Conservation (phyloP, 2,329 filamentous ascomycete genomes). For the Ceratocystis albifundus region DNA sequence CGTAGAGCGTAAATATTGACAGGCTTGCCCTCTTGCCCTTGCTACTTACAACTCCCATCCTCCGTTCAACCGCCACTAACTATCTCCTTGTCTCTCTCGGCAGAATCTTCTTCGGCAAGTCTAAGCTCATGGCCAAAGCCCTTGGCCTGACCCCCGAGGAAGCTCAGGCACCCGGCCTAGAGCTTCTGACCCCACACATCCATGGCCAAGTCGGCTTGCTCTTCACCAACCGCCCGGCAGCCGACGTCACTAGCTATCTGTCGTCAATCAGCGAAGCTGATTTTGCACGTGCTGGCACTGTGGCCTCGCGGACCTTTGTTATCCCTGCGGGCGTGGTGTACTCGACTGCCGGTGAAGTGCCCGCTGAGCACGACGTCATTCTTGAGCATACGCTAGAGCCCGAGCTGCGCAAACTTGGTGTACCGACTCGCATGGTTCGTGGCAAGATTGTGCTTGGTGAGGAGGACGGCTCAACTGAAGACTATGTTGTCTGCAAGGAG, state of each 20-base stretch:
- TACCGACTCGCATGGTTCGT: conserved; percentile 80
- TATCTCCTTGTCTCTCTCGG: conserved; percentile 3
- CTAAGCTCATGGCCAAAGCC: conserved; percentile 95
- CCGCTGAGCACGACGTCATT: conserved; percentile 70
- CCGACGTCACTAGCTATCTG: conserved; percentile 62
- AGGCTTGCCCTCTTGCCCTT: background rate
- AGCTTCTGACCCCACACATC: conserved; percentile 57
- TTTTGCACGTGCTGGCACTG: conserved; percentile 78
- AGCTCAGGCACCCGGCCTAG: conserved; percentile 68
- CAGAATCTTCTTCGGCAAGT: conserved; percentile 97
- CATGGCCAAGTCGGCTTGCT: conserved; percentile 77
- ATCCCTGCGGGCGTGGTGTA: conserved; percentile 77
- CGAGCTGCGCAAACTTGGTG: conserved; percentile 74
- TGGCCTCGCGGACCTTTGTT: conserved; percentile 61
- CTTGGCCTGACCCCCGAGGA: conserved; percentile 68
- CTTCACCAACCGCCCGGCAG: conserved; percentile 67
- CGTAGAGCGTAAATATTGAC: too few species aligned
- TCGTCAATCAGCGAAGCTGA: conserved; percentile 61
- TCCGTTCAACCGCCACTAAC: background rate
- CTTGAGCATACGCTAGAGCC: conserved; percentile 83
- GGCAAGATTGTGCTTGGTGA: conserved; percentile 68
- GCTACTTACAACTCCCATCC: too few species aligned
- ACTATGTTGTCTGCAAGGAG: conserved; percentile 72
- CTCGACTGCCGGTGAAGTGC: conserved; percentile 66
- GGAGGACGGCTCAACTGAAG: conserved; percentile 41